Evolutionary conservation across 441 rosid genomes (phyloP).

Genomic region (Cnidoscolus chayamansa): DNA sequence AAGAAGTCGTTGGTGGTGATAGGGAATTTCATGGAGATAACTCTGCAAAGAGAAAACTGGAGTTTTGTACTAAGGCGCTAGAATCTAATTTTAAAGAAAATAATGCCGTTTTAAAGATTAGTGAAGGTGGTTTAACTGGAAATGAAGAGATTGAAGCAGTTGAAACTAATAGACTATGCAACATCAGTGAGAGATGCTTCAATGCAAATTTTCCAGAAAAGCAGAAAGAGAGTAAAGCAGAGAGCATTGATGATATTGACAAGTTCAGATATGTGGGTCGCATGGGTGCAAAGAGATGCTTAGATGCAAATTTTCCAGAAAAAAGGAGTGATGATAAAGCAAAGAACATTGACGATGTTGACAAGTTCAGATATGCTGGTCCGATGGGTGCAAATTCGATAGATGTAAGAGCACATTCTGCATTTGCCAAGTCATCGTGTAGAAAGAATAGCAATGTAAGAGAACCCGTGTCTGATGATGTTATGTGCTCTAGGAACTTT

Average conservation of each 20-base stretch:
- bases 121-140: neutral
- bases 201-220: constrained; percentile 8
- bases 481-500: neutral
- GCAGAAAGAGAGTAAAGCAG: neutral
- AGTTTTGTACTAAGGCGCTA: constrained; percentile 12
- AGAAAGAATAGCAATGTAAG: constrained; percentile 14
- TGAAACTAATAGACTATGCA: constrained; percentile 8
- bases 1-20: neutral
- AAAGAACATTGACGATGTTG: constrained; percentile 27
- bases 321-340: neutral
- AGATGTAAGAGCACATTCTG: constrained; percentile 12
- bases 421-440: constrained; percentile 25
- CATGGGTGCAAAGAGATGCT: constrained; percentile 4
- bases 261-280: constrained; percentile 23
- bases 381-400: constrained; percentile 2
- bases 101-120: neutral
- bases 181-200: constrained; percentile 5
- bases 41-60: constrained; percentile 19
- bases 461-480: neutral
- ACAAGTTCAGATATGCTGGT: constrained; percentile 24
- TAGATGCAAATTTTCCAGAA: constrained; percentile 2
- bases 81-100: neutral
- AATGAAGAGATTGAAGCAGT: constrained; percentile 4
- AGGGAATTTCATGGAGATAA: constrained; percentile 12
- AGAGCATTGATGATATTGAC: constrained; percentile 29